Evolutionary conservation across 2,329 filamentous ascomycete species (phyloP).

Genomic region (Drechslera avenae): DNA sequence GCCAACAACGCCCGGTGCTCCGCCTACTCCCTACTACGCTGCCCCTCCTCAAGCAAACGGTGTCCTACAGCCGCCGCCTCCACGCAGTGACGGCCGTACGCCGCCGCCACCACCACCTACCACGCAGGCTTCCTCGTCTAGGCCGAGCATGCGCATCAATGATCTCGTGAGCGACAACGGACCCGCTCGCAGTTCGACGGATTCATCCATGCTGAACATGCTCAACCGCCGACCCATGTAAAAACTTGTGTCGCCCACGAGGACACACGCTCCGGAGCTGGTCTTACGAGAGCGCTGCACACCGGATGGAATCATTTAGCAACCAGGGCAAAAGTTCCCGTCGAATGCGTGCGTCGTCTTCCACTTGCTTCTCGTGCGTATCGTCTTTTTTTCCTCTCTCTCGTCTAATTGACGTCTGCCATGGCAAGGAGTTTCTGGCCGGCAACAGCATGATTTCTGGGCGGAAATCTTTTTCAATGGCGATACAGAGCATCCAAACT

Average conservation of each 20-base stretch:
- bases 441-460: conserved; percentile 29
- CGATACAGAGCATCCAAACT: conserved; percentile 24
- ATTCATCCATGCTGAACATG: conserved; percentile 52
- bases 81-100: conserved; percentile 48
- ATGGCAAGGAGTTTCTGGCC: conserved; percentile 23
- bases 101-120: conserved; percentile 49
- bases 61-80: conserved; percentile 42
- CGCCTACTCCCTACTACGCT: conserved; percentile 40
- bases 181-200: conserved; percentile 48
- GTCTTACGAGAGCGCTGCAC: conserved; percentile 34
- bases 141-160: conserved; percentile 51
- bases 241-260: conserved; percentile 11
- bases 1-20: conserved; percentile 42
- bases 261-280: conserved; percentile 34
- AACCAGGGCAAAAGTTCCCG: conserved; percentile 9
- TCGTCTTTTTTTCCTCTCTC: conserved; percentile 5
- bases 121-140: conserved; percentile 34
- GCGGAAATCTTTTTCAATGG: conserved; percentile 29
- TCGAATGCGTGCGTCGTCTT: conserved; percentile 7
- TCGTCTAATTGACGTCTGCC: conserved; percentile 18
- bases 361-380: conserved; percentile 26
- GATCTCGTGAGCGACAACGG: conserved; percentile 49
- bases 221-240: conserved; percentile 49
- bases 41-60: conserved; percentile 38
- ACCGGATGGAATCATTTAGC: conserved; percentile 14